Evolutionary conservation across 2,329 filamentous ascomycete species (phyloP), one percentile per base, ranked within the genome.

Genomic region (Zymoseptoria passerinii): DNA sequence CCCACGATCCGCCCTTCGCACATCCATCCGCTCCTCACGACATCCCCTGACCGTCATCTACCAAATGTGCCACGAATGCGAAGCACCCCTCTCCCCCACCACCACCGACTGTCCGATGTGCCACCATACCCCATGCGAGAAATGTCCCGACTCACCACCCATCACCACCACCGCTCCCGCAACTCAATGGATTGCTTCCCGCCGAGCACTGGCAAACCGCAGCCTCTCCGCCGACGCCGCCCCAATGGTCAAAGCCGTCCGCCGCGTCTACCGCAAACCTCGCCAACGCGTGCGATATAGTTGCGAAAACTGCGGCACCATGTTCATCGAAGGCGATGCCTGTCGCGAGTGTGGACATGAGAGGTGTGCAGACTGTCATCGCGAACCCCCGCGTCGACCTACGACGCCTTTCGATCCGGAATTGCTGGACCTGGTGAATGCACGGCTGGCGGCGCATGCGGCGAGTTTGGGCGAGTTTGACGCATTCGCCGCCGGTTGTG

Each of bases 41-140:
- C 35, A 44, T 16, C 16, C 35, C 2, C 35, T 7, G 6, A 44
- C 35, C 35, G 13, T 44, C 35, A 44, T 44, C 10, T 13, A 44
- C 2, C 35, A 44, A 44, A 44, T 44, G 35, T 44, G 35, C 13
- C 35, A 44, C 35, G 35, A 44, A 44, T 44, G 35, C 35, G 35
- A 44, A 44, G 35, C 35, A 44, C 35, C 35, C 10, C 35, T 44
- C 16, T 16, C n/a, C 10, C n/a, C 35, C 35, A 44, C 35, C 35
- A 44, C 10, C 13, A 57, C 52, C 8, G 54, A 63, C 23, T 95
- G 91, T 71, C 73, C 78, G 7, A 78, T 78, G 48, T 95, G 91
- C 73, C 76, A 79, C 28, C 91, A 95, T 72, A 72, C 80, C 54
- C 85, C 89, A 56, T 95, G 90, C 77, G 89, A 84, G 48, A 87